Evolutionary conservation across 2,329 filamentous ascomycete species (phyloP), one percentile per base, ranked within the genome.

Genomic region (Aspergillus intermedius): DNA sequence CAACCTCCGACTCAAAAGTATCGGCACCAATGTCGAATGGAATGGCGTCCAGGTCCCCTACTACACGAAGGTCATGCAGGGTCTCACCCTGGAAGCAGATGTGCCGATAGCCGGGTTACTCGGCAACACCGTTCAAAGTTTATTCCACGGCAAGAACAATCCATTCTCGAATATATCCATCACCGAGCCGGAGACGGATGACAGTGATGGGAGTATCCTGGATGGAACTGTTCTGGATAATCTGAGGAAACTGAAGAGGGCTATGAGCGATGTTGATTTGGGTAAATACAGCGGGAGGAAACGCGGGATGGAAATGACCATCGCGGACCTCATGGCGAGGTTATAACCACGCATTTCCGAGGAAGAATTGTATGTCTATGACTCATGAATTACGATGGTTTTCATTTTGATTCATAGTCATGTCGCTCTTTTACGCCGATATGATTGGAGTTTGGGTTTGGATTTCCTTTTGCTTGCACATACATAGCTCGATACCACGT

Each of bases 61-160:
- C 56, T 69, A 69, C 51, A 63, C 63, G 4, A 45, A 64, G 0
- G 61, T 61, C 7, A 66, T 69, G 63, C 56, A 55, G 19, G 49
- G 61, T 5, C 58, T 68, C 1, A 53, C 60, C 4, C 54, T 69
- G 19, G 59, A 55, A 2, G 65, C 65, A 2, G 46, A 63, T 12
- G 57, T 68, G 5, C 51, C 58, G 10, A 44, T 69, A 8, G 55
- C 52, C 10, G 52, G 50, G 10, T 51, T 63, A 6, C 21, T 68
- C 8, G 57, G 55, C 40, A 68, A 68, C 45, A 67, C 64, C 1
- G 45, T 67, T n/a, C 56, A 57, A 12, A 55, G 48, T 3, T 37
- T 62, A 15, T 44, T 49, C 17, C 48, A 40, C 6, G 54, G 56
- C 9, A 52, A 52, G 22, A 51, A 48, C 3, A 54, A 51, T 34